Evolutionary conservation across 352 stramenopile genomes (phyloP).

Genomic region (Pythium myriotylum): DNA sequence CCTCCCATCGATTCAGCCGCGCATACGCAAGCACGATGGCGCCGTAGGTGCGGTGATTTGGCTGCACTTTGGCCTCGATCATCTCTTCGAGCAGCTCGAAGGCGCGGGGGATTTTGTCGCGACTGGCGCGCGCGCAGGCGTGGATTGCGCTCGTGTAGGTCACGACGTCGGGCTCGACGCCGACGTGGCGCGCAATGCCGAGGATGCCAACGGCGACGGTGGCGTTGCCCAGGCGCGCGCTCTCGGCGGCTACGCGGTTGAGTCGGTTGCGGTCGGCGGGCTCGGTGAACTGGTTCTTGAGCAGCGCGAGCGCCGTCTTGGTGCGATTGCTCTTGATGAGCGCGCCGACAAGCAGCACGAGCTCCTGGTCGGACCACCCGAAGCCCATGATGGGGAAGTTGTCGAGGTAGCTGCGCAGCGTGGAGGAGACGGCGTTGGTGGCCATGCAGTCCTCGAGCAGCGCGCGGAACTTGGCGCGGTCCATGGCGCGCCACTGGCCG

Average conservation of each 20-base stretch:
- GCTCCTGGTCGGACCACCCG: conserved; percentile 68
- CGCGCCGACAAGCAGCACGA: conserved; percentile 72
- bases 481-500: conserved; percentile 43
- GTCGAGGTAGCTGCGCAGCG: conserved; percentile 70
- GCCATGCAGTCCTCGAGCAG: conserved; percentile 65
- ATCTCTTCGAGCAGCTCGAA: conserved; percentile 83
- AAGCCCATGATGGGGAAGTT: conserved; percentile 67
- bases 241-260: conserved; percentile 73
- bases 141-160: conserved; percentile 85
- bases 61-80: conserved; percentile 51
- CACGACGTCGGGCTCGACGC: conserved; percentile 63
- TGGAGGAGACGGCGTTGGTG: conserved; percentile 50
- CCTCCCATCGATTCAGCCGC: conserved; percentile 65
- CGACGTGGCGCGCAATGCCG: conserved; percentile 70
- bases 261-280: conserved; percentile 47
- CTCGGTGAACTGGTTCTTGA: conserved; percentile 59
- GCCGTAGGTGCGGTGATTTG: conserved; percentile 79
- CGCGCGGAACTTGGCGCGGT: conserved; percentile 59
- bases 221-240: conserved; percentile 64
- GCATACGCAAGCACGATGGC: conserved; percentile 70
- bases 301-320: conserved; percentile 53
- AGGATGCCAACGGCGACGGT: conserved; percentile 69
- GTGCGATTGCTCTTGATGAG: conserved; percentile 79
- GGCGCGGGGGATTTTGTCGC: conserved; percentile 48
- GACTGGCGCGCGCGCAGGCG: conserved; percentile 64